phyloP scores from a whole-genome alignment of 495 filamentous ascomycete species.

The Aspergillus affinis region DNA sequence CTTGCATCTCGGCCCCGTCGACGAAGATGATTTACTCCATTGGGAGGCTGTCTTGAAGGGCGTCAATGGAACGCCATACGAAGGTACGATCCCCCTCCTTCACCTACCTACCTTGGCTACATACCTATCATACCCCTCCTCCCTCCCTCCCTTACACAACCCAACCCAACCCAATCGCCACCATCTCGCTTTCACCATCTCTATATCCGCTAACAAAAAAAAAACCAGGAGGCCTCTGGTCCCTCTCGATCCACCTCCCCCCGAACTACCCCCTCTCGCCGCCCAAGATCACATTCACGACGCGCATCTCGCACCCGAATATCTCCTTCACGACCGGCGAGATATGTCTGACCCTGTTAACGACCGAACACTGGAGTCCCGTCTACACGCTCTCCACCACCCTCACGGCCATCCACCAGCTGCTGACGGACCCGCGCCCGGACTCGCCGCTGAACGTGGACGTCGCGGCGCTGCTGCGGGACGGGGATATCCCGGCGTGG shows the following conservation, averaged over 20 bases:
- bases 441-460: conserved; percentile 91
- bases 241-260: conserved; percentile 74
- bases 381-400: conserved; percentile 77
- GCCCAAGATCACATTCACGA: conserved; percentile 75
- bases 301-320: conserved; percentile 84
- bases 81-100: conserved; percentile 51
- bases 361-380: conserved; percentile 76
- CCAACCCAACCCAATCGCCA: too few relatives aligned
- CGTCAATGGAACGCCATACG: conserved; percentile 64
- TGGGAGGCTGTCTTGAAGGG: conserved; percentile 85
- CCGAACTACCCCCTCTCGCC: conserved; percentile 74
- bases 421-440: conserved; percentile 72
- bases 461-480: conserved; percentile 72
- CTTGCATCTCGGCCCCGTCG: conserved; percentile 63
- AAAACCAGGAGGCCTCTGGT: conserved; percentile 75
- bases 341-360: conserved; percentile 87
- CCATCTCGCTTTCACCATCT: not conserved
- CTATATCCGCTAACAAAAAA: conserved; percentile 5
- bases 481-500: conserved; percentile 73
- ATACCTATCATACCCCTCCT: too few relatives aligned
- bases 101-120: too few relatives aligned
- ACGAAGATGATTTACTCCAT: conserved; percentile 66
- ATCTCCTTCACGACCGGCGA: conserved; percentile 78
- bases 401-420: conserved; percentile 72
- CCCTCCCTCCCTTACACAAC: conserved; percentile 1